These are phyloP conservation scores for Boletellus emodensis DNA, from an alignment of 768 basidiomycete species.

Conservation along the genomic window DNA sequence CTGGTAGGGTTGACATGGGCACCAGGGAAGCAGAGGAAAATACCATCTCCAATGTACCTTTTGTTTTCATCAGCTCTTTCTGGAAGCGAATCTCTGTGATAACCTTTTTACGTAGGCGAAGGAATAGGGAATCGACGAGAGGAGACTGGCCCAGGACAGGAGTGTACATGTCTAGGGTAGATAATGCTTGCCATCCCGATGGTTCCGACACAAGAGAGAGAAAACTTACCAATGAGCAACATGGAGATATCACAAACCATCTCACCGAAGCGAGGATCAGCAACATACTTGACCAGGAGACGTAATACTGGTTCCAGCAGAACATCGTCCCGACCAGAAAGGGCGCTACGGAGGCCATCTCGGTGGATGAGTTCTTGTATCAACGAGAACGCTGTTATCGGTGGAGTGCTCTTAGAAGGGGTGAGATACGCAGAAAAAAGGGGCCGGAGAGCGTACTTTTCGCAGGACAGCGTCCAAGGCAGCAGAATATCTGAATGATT, in stretches of 20 bases:
- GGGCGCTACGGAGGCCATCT: slow-evolving; percentile 81
- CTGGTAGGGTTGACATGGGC: slow-evolving; percentile 12
- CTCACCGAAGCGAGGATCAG: slow-evolving; percentile 91
- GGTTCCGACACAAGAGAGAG: not conserved
- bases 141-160: slow-evolving; percentile 93
- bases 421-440: not conserved
- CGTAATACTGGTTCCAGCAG: slow-evolving; percentile 88
- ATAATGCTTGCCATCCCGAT: slow-evolving; percentile 1
- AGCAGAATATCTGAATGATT: slow-evolving; percentile 90
- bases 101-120: slow-evolving; percentile 81
- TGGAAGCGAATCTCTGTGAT: slow-evolving; percentile 84
- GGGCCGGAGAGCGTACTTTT: slow-evolving; percentile 49
- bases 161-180: slow-evolving; percentile 76
- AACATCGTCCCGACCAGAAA: slow-evolving; percentile 90
- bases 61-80: slow-evolving; percentile 73
- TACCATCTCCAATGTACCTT: slow-evolving; percentile 91
- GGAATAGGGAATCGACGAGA: slow-evolving; percentile 81
- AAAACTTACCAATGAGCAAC: slow-evolving; percentile 74
- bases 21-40: slow-evolving; percentile 52
- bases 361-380: slow-evolving; percentile 91
- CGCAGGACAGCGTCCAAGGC: slow-evolving; percentile 89
- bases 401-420: slow-evolving; percentile 66
- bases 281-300: slow-evolving; percentile 77
- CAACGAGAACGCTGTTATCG: slow-evolving; percentile 82
- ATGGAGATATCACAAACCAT: slow-evolving; percentile 77